A percentile compares a stretch with the other conserved stretches of the same genome.
Evolutionary conservation across 768 basidiomycete genomes (phyloP).

Genomic region (Boletus rubroflammeus): DNA sequence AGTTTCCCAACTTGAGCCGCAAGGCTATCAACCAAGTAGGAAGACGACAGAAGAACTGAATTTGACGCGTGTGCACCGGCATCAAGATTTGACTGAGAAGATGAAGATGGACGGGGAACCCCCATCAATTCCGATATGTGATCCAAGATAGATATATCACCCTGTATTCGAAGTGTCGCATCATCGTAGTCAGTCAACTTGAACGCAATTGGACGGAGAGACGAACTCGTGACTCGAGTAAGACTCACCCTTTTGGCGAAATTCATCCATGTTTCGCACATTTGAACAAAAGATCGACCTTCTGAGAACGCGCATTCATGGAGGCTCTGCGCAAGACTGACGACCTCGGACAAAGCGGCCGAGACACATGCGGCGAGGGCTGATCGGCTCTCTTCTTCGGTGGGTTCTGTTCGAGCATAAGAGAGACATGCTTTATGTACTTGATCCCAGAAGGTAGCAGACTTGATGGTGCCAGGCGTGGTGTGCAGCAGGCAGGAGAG

Average conservation of each 20-base stretch:
- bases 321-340: constrained; percentile 37
- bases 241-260: constrained; percentile 60
- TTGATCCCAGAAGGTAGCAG: constrained; percentile 71
- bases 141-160: constrained; percentile 45
- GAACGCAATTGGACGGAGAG: background rate
- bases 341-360: constrained; percentile 40
- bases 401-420: constrained; percentile 21
- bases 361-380: constrained; percentile 36
- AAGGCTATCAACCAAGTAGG: constrained; percentile 18
- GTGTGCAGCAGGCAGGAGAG: constrained; percentile 50
- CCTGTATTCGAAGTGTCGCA: constrained; percentile 31
- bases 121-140: constrained; percentile 44
- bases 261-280: constrained; percentile 71
- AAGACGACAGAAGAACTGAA: background rate
- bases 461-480: constrained; percentile 43
- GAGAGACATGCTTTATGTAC: constrained; percentile 44
- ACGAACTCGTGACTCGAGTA: background rate
- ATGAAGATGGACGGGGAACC: constrained; percentile 3
- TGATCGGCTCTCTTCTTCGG: constrained; percentile 27
- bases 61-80: background rate
- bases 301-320: constrained; percentile 41
- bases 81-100: background rate
- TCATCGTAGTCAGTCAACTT: background rate
- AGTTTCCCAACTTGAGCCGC: constrained; percentile 17
- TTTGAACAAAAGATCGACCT: constrained; percentile 52